Percentiles rank a stretch among this genome's conserved stretches.
phyloP scores from a whole-genome alignment of 768 basidiomycete species.

The Leccinum arenicola region DNA sequence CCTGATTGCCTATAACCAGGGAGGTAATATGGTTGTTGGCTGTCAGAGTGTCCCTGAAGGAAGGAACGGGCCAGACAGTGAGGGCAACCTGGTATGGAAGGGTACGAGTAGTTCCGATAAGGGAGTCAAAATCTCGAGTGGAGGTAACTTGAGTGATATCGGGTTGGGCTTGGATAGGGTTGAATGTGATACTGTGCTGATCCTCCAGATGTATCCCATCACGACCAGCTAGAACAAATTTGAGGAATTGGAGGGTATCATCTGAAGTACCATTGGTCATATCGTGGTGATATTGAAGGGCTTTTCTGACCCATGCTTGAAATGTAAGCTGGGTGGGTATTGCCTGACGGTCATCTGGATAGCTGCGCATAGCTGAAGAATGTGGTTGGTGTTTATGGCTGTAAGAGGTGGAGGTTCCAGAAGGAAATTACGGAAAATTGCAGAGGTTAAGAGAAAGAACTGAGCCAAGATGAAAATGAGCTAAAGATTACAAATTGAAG shows the following conservation, averaged over 20 bases:
- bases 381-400: not conserved
- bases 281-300: not conserved
- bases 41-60: not conserved
- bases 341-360: not conserved
- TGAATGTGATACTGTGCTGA: not conserved
- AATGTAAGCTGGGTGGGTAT: not conserved
- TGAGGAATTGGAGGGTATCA: not conserved
- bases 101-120: slow-evolving; percentile 1
- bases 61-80: not conserved
- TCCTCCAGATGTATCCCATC: not conserved
- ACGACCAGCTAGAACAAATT: not conserved
- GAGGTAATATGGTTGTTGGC: not conserved
- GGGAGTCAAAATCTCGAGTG: slow-evolving; percentile 1
- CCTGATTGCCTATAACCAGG: not conserved
- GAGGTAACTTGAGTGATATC: not conserved
- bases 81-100: not conserved
- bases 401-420: not conserved
- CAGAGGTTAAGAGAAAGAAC: not conserved
- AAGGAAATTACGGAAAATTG: not conserved
- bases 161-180: not conserved
- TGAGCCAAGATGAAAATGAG: no score
- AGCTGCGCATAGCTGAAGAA: not conserved
- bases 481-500: no score
- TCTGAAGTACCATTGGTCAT: not conserved
- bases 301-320: not conserved